Conservation (phyloP, 768 basidiomycete species). For the Boletus vinaceobasis region DNA sequence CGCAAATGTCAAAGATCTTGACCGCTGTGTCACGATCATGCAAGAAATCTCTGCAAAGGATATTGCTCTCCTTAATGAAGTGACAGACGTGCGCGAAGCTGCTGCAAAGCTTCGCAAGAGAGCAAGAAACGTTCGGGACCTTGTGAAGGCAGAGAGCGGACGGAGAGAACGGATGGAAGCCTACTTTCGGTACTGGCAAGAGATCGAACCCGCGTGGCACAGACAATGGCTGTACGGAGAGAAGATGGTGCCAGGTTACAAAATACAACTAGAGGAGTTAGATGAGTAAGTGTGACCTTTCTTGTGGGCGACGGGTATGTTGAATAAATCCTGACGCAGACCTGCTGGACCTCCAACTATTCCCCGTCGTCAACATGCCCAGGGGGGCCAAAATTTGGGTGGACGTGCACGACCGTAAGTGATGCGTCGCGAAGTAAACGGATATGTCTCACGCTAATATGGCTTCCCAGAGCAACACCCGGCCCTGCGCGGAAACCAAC, state of each 20-base stretch:
- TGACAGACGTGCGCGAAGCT: constrained; percentile 6
- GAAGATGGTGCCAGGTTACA: not conserved
- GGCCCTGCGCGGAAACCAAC: not conserved
- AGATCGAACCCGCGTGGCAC: constrained; percentile 23
- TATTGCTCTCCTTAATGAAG: constrained; percentile 8
- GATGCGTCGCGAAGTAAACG: not conserved
- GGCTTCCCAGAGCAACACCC: not conserved
- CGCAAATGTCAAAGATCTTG: constrained; percentile 16
- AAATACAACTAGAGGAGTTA: not conserved
- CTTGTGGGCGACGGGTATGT: not conserved
- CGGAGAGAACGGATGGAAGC: constrained; percentile 27
- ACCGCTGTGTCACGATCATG: constrained; percentile 28
- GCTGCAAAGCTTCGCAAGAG: constrained; percentile 19
- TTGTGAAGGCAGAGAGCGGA: constrained; percentile 21
- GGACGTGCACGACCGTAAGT: constrained; percentile 4
- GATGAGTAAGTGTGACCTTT: constrained; percentile 2
- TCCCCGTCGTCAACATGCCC: not conserved
- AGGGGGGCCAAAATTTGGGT: not conserved
- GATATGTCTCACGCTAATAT: not conserved
- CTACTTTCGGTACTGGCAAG: constrained; percentile 28
- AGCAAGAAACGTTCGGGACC: constrained; percentile 22
- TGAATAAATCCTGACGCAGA: not conserved
- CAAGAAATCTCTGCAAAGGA: constrained; percentile 21
- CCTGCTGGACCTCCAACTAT: constrained; percentile 8
- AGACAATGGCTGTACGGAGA: constrained; percentile 26